phyloP scores from a whole-genome alignment of 495 filamentous ascomycete genomes.

The Talaromyces thailandensis region DNA sequence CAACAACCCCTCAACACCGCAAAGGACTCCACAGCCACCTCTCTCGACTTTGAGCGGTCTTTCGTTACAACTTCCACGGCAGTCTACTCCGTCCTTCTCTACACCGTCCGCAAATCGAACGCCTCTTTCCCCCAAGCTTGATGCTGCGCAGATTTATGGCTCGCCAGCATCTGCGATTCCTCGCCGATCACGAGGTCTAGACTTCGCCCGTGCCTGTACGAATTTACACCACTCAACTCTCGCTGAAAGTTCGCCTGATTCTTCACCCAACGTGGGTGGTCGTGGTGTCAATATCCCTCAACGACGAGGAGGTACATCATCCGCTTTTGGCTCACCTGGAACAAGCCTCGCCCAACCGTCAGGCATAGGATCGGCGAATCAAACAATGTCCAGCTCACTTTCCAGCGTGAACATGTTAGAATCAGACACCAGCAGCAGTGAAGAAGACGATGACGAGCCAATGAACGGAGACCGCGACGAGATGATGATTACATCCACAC shows the following conservation, averaged over 20 bases:
- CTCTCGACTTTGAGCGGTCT: constrained; percentile 51
- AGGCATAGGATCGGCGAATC: constrained; percentile 46
- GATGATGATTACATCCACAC: constrained; percentile 54
- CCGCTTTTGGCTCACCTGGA: constrained; percentile 33
- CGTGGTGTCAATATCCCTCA: constrained; percentile 71
- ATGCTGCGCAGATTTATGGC: constrained; percentile 72
- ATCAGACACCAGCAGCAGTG: constrained; percentile 67
- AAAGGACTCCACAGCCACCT: constrained; percentile 35
- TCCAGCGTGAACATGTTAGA: constrained; percentile 75
- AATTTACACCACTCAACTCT: constrained; percentile 94
- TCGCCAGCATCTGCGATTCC: constrained; percentile 79
- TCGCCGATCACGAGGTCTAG: constrained; percentile 74
- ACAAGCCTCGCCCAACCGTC: constrained; percentile 30
- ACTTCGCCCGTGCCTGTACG: constrained; percentile 90
- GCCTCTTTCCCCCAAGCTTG: constrained; percentile 78
- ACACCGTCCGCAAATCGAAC: constrained; percentile 50
- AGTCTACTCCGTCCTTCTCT: constrained; percentile 31
- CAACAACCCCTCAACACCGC: constrained; percentile 53
- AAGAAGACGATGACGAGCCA: constrained; percentile 64
- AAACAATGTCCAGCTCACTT: constrained; percentile 72
- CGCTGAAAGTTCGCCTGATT: constrained; percentile 86
- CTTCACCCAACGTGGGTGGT: constrained; percentile 77
- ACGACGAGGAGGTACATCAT: constrained; percentile 32
- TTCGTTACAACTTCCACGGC: constrained; percentile 60
- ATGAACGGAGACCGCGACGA: constrained; percentile 81